phyloP scores from a whole-genome alignment of 257 asterid genomes.

The Ehretia macrophylla region DNA sequence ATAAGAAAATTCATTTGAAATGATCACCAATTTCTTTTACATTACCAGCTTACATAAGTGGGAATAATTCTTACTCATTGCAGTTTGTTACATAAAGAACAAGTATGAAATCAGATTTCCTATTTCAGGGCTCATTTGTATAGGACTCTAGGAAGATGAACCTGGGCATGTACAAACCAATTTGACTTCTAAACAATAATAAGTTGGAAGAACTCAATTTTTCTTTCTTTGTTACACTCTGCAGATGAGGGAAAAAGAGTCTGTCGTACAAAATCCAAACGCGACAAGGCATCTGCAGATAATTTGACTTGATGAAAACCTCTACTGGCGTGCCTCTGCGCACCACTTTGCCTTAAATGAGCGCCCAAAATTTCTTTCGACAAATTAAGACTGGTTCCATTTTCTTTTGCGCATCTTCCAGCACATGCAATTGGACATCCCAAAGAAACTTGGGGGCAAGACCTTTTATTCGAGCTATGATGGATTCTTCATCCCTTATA shows the following conservation, averaged over 20 bases:
- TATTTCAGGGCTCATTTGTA: not conserved
- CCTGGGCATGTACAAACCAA: not conserved
- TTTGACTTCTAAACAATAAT: not conserved
- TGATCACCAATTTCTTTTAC: not conserved
- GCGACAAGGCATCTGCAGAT: not conserved
- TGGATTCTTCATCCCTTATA: conserved; percentile 68
- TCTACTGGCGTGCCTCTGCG: not conserved
- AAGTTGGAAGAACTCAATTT: not conserved
- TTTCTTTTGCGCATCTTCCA: conserved; percentile 59
- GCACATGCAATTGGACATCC: conserved; percentile 58
- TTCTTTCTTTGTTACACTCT: not conserved
- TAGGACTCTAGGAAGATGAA: not conserved
- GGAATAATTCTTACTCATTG: not conserved
- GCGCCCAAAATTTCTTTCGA: conserved; percentile 82
- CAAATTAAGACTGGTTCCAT: conserved; percentile 64
- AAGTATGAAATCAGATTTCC: not conserved
- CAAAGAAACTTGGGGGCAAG: conserved; percentile 78
- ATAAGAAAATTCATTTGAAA: not conserved
- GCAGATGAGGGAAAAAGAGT: too few species aligned
- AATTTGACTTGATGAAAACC: too few species aligned
- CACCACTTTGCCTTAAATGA: conserved; percentile 25
- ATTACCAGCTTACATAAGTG: not conserved
- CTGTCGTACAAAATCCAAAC: not conserved
- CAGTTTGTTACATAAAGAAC: not conserved
- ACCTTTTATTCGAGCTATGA: conserved; percentile 43